Conservation (phyloP, 768 basidiomycete genomes). For the Termitomyces sp. region DNA sequence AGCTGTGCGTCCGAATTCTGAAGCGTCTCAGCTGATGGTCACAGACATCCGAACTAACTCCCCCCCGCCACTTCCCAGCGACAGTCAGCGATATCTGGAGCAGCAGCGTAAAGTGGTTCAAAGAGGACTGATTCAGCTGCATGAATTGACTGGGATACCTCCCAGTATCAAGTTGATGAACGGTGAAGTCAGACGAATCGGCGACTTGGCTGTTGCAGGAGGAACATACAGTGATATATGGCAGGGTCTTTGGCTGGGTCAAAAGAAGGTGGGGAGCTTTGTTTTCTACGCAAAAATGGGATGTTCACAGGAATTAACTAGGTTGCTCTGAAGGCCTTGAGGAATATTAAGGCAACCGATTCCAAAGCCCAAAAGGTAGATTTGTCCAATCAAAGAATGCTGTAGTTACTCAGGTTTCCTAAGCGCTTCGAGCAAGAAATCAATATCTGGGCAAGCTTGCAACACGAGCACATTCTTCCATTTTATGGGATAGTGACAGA, state of each 20-base stretch:
- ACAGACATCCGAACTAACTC: conserved; percentile 13
- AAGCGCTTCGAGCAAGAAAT: conserved; percentile 62
- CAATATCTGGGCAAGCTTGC: conserved; percentile 45
- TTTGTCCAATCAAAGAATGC: neutral
- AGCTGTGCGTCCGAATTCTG: conserved; percentile 17
- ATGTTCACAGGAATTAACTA: conserved; percentile 14
- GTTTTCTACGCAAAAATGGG: no score
- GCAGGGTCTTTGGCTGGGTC: conserved; percentile 50
- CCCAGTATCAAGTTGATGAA: conserved; percentile 50
- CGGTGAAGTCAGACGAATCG: conserved; percentile 39
- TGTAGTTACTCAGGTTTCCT: neutral
- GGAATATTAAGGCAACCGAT: conserved; percentile 40
- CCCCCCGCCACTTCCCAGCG: conserved; percentile 15
- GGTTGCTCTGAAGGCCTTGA: conserved; percentile 56
- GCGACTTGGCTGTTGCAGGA: conserved; percentile 39
- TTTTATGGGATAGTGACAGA: conserved; percentile 55
- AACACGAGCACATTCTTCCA: conserved; percentile 47
- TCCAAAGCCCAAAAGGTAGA: conserved; percentile 36
- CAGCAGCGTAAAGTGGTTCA: conserved; percentile 42
- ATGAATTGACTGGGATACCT: conserved; percentile 45
- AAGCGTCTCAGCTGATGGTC: conserved; percentile 4
- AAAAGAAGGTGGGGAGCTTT: conserved; percentile 35
- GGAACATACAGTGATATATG: conserved; percentile 54
- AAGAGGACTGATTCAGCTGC: conserved; percentile 40
- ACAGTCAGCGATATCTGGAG: conserved; percentile 33